phyloP scores from a whole-genome alignment of 768 basidiomycete species.

The Aureoboletus auriporus region DNA sequence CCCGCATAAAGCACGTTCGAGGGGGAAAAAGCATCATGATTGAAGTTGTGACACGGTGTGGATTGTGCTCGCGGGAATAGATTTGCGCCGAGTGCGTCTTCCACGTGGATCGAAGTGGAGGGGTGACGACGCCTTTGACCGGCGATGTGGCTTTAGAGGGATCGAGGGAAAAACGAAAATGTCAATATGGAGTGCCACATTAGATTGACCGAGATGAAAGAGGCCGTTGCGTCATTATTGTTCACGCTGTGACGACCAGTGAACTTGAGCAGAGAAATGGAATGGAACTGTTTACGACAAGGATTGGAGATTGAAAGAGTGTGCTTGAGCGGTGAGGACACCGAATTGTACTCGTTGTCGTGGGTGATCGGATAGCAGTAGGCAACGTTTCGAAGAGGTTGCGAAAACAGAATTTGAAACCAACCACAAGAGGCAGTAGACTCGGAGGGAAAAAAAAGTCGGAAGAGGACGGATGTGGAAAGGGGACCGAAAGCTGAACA shows the following conservation, averaged over 20 bases:
- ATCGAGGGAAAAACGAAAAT: background rate
- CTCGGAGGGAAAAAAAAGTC: background rate
- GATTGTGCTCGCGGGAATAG: constrained; percentile 1
- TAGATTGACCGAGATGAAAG: constrained; percentile 2
- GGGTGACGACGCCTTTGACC: background rate
- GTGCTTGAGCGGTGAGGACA: constrained; percentile 1
- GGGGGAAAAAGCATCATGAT: background rate
- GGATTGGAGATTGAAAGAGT: constrained; percentile 14
- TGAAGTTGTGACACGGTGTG: background rate
- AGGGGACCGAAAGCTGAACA: background rate
- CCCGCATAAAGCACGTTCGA: constrained; percentile 6
- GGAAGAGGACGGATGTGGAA: constrained; percentile 8
- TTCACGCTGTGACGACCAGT: constrained; percentile 13
- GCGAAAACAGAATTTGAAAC: constrained; percentile 7
- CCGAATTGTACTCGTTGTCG: constrained; percentile 9
- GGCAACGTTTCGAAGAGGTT: background rate
- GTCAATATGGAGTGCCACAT: background rate
- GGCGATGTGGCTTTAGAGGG: constrained; percentile 15
- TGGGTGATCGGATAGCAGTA: background rate
- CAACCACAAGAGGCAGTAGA: constrained; percentile 2
- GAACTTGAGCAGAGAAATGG: constrained; percentile 1
- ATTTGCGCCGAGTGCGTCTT: background rate
- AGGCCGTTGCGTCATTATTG: constrained; percentile 1
- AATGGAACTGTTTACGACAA: constrained; percentile 16
- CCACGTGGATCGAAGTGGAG: constrained; percentile 8